Percentiles rank a stretch among this genome's conserved stretches.
Evolutionary conservation across 2,329 filamentous ascomycete species (phyloP).

Genomic region (Cytospora paraplurivora): DNA sequence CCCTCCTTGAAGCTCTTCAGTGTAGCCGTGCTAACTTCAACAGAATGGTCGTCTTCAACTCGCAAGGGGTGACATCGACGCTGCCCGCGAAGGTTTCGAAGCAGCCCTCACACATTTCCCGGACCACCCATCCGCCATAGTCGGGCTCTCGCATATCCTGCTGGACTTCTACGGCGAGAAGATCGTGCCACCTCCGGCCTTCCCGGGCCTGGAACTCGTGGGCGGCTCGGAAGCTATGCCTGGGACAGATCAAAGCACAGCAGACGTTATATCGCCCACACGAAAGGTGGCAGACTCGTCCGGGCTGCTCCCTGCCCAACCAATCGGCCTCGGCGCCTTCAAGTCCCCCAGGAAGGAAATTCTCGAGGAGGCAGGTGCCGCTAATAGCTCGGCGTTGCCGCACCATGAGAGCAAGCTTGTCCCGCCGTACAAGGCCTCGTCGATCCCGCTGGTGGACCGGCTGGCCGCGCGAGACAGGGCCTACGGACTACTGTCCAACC

Average conservation of each 20-base stretch:
- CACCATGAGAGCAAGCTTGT: conserved; percentile 47
- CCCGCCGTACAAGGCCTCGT: conserved; percentile 57
- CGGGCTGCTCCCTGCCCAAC: conserved; percentile 44
- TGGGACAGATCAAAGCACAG: conserved; percentile 27
- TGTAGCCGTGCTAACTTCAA: neutral
- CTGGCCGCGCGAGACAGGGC: conserved; percentile 90
- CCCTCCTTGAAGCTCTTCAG: neutral
- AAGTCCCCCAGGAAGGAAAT: conserved; percentile 15
- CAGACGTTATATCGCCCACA: conserved; percentile 19
- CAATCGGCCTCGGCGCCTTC: conserved; percentile 48
- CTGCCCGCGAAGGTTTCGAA: conserved; percentile 79
- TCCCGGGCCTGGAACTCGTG: conserved; percentile 46
- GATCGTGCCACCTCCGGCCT: conserved; percentile 60
- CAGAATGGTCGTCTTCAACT: conserved; percentile 64
- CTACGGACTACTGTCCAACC: conserved; percentile 75
- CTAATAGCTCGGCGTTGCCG: conserved; percentile 26
- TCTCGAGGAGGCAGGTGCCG: conserved; percentile 1
- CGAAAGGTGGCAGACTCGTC: conserved; percentile 17
- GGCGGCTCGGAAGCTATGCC: conserved; percentile 36
- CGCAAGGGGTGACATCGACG: conserved; percentile 63
- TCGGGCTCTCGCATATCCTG: conserved; percentile 81
- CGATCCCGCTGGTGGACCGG: conserved; percentile 73
- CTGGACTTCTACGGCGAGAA: conserved; percentile 80
- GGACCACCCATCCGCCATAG: conserved; percentile 77
- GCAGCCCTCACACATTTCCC: conserved; percentile 76